Conservation (phyloP, 2,329 filamentous ascomycete genomes). For the Tricladium varicosporioides region DNA sequence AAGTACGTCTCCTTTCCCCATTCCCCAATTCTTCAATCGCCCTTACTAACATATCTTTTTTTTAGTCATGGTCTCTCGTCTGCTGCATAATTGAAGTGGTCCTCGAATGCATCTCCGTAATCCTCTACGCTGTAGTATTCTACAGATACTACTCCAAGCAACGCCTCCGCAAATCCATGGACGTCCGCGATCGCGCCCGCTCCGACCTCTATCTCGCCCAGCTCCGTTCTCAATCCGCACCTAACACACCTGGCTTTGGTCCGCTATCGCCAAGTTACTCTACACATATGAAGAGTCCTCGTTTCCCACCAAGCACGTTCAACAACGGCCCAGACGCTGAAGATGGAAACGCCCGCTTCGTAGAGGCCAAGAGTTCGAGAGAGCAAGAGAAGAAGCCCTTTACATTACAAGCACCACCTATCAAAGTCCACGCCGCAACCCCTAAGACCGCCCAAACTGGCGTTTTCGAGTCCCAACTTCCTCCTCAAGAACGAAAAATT, state of each 20-base stretch:
- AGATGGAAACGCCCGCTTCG: slow-evolving; percentile 48
- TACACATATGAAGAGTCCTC: slow-evolving; percentile 43
- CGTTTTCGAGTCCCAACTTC: slow-evolving; percentile 50
- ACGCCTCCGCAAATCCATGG: slow-evolving; percentile 94
- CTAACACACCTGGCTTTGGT: slow-evolving; percentile 88
- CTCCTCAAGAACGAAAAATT: slow-evolving; percentile 38
- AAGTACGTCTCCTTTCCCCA: slow-evolving; percentile 49
- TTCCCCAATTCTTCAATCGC: background rate
- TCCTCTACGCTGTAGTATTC: slow-evolving; percentile 91
- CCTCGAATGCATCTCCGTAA: slow-evolving; percentile 85
- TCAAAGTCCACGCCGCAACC: slow-evolving; percentile 73
- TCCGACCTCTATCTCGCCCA: slow-evolving; percentile 93
- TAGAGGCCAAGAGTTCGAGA: slow-evolving; percentile 64
- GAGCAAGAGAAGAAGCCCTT: slow-evolving; percentile 61
- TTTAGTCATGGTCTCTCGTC: slow-evolving; percentile 93
- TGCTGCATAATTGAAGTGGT: slow-evolving; percentile 98
- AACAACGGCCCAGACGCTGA: slow-evolving; percentile 52
- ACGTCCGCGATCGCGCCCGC: slow-evolving; percentile 87
- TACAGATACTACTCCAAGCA: slow-evolving; percentile 98
- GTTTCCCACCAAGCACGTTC: slow-evolving; percentile 57
- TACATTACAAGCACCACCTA: slow-evolving; percentile 81
- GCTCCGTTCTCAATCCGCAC: slow-evolving; percentile 80
- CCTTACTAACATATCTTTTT: slow-evolving; percentile 3
- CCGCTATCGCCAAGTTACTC: slow-evolving; percentile 60
- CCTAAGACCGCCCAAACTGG: slow-evolving; percentile 64